phyloP scores from a whole-genome alignment of 257 asterid species.

The Solanum corneliomulleri region DNA sequence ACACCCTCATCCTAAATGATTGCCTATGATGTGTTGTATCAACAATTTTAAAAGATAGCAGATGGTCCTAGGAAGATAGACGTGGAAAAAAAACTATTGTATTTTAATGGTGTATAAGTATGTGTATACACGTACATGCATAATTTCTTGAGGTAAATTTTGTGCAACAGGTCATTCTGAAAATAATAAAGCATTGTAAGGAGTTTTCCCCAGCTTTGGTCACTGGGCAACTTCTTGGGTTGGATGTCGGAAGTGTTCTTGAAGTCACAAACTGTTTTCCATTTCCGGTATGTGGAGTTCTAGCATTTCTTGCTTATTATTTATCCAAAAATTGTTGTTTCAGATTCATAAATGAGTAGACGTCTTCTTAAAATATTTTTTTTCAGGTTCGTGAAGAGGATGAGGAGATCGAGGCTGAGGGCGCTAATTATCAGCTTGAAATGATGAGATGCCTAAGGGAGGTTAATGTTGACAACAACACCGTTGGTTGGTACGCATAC shows the following conservation, averaged over 20 bases:
- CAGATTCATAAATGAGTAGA: background rate
- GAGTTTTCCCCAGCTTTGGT: slow-evolving; percentile 92
- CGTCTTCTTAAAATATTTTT: background rate
- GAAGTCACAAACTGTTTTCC: slow-evolving; percentile 98
- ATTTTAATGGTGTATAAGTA: background rate
- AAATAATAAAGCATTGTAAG: slow-evolving; percentile 93
- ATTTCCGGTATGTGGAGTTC: slow-evolving; percentile 53
- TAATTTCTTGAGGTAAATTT: background rate
- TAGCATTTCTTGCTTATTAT: background rate
- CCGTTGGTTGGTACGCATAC: slow-evolving; percentile 74
- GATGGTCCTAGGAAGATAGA: background rate
- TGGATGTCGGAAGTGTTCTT: slow-evolving; percentile 95
- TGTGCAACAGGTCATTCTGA: slow-evolving; percentile 59
- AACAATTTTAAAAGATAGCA: background rate
- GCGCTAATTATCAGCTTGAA: slow-evolving; percentile 96
- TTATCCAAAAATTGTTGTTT: background rate
- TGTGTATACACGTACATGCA: background rate
- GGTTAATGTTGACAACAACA: slow-evolving; percentile 96
- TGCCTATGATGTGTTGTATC: background rate
- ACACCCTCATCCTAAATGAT: background rate
- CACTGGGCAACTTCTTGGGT: slow-evolving; percentile 93
- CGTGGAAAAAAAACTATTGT: background rate
- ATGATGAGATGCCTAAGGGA: slow-evolving; percentile 99
- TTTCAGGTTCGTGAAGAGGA: slow-evolving; percentile 87
- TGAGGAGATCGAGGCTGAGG: slow-evolving; percentile 94